Conservation (phyloP, 2,329 filamentous ascomycete genomes). For the Ophiostoma sp. region DNA sequence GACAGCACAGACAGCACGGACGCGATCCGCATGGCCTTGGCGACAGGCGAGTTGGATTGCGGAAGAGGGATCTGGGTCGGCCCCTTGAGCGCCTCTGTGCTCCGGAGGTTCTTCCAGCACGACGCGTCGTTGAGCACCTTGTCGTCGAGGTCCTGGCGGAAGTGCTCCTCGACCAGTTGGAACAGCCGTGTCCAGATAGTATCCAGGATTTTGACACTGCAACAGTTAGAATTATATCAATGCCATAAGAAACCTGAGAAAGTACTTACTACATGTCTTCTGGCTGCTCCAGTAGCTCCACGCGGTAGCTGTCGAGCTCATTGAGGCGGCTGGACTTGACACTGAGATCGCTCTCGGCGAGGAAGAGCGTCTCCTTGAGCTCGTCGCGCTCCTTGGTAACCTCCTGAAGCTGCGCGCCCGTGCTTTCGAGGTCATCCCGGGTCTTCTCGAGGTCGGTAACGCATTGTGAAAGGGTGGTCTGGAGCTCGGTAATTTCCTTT, state of each 20-base stretch:
- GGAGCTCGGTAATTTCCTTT: conserved; percentile 27
- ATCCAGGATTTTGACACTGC: conserved; percentile 32
- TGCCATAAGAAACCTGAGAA: neutral
- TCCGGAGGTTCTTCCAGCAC: conserved; percentile 34
- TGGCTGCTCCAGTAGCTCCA: conserved; percentile 30
- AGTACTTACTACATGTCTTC: conserved; percentile 30
- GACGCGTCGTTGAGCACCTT: conserved; percentile 32
- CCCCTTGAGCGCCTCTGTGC: conserved; percentile 33
- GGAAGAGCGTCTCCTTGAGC: conserved; percentile 26
- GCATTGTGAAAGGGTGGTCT: conserved; percentile 26
- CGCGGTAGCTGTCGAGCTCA: conserved; percentile 32
- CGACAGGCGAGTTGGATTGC: conserved; percentile 34
- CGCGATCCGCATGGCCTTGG: conserved; percentile 37
- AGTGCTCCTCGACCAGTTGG: conserved; percentile 32
- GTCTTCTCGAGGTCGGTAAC: conserved; percentile 28
- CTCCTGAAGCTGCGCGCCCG: conserved; percentile 30
- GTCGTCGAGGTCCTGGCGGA: conserved; percentile 34
- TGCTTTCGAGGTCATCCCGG: conserved; percentile 26
- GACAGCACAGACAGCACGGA: conserved; percentile 34
- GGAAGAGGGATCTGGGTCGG: conserved; percentile 34
- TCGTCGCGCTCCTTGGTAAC: conserved; percentile 21
- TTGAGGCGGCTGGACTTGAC: conserved; percentile 28
- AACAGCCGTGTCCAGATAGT: conserved; percentile 35
- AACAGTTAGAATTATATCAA: conserved; percentile 21
- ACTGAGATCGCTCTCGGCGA: conserved; percentile 28